Percentiles rank a stretch among this genome's conserved stretches.
These are phyloP conservation scores for Ascochyta pisi DNA, from an alignment of 2,329 filamentous ascomycete genomes.

Conservation along the genomic window DNA sequence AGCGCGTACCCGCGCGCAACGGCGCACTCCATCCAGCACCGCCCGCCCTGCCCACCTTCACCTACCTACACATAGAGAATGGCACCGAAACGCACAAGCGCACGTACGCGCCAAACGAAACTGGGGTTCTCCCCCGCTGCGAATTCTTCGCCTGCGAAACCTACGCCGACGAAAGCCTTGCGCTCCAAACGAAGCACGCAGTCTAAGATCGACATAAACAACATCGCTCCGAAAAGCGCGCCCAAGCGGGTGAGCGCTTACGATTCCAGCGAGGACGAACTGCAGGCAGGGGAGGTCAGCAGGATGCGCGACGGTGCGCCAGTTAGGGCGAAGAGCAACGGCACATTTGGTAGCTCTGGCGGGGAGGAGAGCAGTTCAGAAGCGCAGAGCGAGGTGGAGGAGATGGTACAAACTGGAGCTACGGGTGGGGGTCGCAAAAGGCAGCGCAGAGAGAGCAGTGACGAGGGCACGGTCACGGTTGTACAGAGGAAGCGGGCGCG, in stretches of 20 bases:
- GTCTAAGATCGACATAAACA: slow-evolving; percentile 25
- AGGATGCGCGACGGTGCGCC: slow-evolving; percentile 32
- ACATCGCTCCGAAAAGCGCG: slow-evolving; percentile 39
- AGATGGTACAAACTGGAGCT: slow-evolving; percentile 1
- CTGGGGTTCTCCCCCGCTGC: slow-evolving; percentile 53
- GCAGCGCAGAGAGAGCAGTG: slow-evolving; percentile 19
- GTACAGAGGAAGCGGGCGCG: slow-evolving; percentile 20
- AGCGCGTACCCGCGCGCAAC: background rate
- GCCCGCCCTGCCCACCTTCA: background rate
- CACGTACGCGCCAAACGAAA: slow-evolving; percentile 49
- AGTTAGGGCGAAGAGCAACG: slow-evolving; percentile 19
- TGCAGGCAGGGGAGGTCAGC: slow-evolving; percentile 23
- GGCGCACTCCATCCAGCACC: background rate
- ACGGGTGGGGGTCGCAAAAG: slow-evolving; percentile 25
- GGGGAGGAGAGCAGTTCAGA: slow-evolving; percentile 16
- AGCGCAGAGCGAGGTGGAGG: slow-evolving; percentile 21
- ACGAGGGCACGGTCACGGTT: slow-evolving; percentile 22
- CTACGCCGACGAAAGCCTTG: slow-evolving; percentile 18
- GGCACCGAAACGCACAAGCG: slow-evolving; percentile 32
- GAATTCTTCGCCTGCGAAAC: slow-evolving; percentile 49
- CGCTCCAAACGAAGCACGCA: slow-evolving; percentile 41
- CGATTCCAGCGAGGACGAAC: slow-evolving; percentile 32
- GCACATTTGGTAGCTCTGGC: slow-evolving; percentile 38
- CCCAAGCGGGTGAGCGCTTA: slow-evolving; percentile 22
- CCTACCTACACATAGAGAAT: slow-evolving; percentile 10